These are phyloP conservation scores for Fomitopsis pinicola DNA, from an alignment of 1,284 basidiomycete species.

Conservation along the genomic window DNA sequence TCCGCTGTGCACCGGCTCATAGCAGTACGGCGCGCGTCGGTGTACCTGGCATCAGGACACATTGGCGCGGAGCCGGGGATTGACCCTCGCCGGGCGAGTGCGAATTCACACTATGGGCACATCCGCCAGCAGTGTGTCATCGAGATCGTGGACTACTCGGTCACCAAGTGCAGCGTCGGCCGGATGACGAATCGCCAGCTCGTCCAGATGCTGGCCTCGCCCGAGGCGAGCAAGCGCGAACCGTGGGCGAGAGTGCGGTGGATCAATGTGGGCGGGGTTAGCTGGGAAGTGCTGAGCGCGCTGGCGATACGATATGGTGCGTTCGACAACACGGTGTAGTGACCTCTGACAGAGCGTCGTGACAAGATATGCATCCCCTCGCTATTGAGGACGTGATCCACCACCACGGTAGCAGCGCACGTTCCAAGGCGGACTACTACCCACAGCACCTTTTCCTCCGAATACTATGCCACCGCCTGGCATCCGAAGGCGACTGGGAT, in stretches of 20 bases:
- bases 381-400: conserved; percentile 67
- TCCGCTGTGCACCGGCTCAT: conserved; percentile 51
- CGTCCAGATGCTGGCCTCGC: conserved; percentile 42
- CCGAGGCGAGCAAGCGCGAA: conserved; percentile 35
- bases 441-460: conserved; percentile 60
- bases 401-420: conserved; percentile 40
- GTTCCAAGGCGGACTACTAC: conserved; percentile 71
- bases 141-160: conserved; percentile 59
- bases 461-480: conserved; percentile 54
- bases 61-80: conserved; percentile 64
- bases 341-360: background rate
- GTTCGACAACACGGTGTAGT: conserved; percentile 6
- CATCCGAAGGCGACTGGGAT: conserved; percentile 21
- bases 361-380: conserved; percentile 60
- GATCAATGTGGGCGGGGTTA: conserved; percentile 69
- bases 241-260: conserved; percentile 64
- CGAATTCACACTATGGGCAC: conserved; percentile 46
- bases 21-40: conserved; percentile 48
- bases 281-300: conserved; percentile 68
- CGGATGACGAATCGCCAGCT: conserved; percentile 55
- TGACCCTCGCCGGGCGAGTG: conserved; percentile 50
- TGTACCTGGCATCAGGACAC: conserved; percentile 29
- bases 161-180: conserved; percentile 44
- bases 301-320: conserved; percentile 58
- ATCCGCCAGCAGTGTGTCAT: conserved; percentile 55